Conservation (phyloP, 495 filamentous ascomycete species). For the Aspergillus cristatus region DNA sequence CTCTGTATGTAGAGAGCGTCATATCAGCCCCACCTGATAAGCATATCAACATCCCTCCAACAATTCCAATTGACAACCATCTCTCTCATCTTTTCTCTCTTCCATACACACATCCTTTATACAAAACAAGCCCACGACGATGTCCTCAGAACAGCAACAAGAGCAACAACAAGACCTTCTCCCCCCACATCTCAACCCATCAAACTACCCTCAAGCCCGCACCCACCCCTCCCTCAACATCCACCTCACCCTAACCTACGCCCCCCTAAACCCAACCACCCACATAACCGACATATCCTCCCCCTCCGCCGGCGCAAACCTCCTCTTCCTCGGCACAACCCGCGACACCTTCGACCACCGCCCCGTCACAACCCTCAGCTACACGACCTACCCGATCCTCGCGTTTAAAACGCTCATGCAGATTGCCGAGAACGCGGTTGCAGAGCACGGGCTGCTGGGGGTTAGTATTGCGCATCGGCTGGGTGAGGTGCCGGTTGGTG, state of each 20-base stretch:
- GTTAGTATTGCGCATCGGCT: constrained; percentile 83
- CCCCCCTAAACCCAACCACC: constrained; percentile 49
- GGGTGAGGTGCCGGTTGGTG: constrained; percentile 73
- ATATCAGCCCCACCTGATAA: too few relatives aligned
- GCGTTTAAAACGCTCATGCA: constrained; percentile 64
- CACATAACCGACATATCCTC: constrained; percentile 58
- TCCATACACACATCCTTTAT: too few relatives aligned
- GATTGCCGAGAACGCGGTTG: constrained; percentile 53
- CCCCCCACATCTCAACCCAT: constrained; percentile 29
- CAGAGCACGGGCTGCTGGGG: constrained; percentile 52
- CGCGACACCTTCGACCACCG: constrained; percentile 70
- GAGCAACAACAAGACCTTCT: constrained; percentile 6
- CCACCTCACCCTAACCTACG: constrained; percentile 47
- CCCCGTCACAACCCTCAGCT: constrained; percentile 67
- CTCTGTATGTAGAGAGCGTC: too few relatives aligned
- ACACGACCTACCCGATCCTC: constrained; percentile 70
- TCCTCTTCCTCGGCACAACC: constrained; percentile 84
- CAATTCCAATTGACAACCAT: too few relatives aligned
- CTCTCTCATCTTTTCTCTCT: too few relatives aligned
- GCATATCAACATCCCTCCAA: too few relatives aligned
- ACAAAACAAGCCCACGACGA: too few relatives aligned
- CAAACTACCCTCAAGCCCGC: constrained; percentile 32
- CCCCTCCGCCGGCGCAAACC: constrained; percentile 77
- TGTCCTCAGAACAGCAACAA: not conserved
- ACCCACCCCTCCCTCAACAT: constrained; percentile 23